phyloP scores from a whole-genome alignment of 768 basidiomycete genomes.

The Lentinula raphanica region DNA sequence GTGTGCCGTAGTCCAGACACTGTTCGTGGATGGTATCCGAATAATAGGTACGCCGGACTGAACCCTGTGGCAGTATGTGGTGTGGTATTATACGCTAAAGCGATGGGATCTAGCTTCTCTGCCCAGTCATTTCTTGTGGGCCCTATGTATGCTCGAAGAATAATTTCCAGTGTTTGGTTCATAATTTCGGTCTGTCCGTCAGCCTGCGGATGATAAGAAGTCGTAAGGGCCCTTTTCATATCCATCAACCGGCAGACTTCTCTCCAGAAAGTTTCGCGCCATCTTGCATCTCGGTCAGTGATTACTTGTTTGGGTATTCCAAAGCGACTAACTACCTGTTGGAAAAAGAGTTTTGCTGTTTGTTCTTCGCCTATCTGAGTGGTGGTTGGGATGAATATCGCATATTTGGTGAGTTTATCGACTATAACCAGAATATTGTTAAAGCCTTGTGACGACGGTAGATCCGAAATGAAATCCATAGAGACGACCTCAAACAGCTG shows the following conservation, averaged over 20 bases:
- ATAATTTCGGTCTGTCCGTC: conserved; percentile 32
- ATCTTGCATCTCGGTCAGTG: conserved; percentile 12
- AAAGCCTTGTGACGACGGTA: too few species aligned
- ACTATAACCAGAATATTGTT: too few species aligned
- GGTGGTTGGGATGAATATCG: too few species aligned
- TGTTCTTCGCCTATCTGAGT: too few species aligned
- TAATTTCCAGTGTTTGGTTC: conserved; percentile 27
- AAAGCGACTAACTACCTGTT: too few species aligned
- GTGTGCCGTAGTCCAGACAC: background rate
- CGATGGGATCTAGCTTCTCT: conserved; percentile 14
- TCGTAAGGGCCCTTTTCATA: conserved; percentile 21
- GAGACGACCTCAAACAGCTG: too few species aligned
- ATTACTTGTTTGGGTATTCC: too few species aligned
- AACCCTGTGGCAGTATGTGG: conserved; percentile 17
- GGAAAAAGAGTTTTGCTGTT: too few species aligned
- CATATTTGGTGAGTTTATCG: too few species aligned
- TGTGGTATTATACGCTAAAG: conserved; percentile 25
- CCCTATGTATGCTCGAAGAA: conserved; percentile 24
- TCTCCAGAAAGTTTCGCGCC: conserved; percentile 21
- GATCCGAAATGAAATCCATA: too few species aligned
- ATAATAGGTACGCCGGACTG: conserved; percentile 22
- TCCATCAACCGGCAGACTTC: conserved; percentile 21
- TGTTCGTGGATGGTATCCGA: conserved; percentile 21
- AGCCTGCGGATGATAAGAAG: conserved; percentile 25
- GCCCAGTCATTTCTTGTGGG: conserved; percentile 21